Conservation (phyloP, 345 rosid species). For the Brassica incana region DNA sequence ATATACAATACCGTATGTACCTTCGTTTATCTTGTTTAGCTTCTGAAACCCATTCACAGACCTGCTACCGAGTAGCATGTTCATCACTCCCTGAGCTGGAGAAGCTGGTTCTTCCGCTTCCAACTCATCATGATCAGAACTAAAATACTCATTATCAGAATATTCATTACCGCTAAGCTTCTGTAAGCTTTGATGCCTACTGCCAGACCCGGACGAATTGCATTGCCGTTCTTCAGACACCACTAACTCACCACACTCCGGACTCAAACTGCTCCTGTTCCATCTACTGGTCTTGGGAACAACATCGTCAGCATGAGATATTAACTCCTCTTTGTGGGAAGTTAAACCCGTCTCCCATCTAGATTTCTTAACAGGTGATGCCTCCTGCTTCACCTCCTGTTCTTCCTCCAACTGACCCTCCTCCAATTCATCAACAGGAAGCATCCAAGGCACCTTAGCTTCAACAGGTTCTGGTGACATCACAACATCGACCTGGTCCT, state of each 20-base stretch:
- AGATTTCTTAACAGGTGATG: conserved; percentile 48
- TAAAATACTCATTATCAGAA: conserved; percentile 39
- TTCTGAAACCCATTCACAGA: conserved; percentile 65
- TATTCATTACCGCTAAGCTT: conserved; percentile 31
- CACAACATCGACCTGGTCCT: conserved; percentile 14
- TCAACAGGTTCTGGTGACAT: conserved; percentile 25
- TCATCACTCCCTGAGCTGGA: conserved; percentile 38
- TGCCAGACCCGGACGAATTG: conserved; percentile 39
- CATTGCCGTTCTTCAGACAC: conserved; percentile 35
- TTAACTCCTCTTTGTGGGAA: conserved; percentile 30
- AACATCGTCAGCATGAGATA: conserved; percentile 32
- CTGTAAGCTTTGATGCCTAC: conserved; percentile 28
- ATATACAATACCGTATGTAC: conserved; percentile 84
- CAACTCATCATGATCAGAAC: conserved; percentile 26
- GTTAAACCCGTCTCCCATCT: conserved; percentile 66
- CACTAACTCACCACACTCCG: conserved; percentile 50
- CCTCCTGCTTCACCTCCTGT: conserved; percentile 34
- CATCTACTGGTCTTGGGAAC: conserved; percentile 34
- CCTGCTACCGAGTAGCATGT: conserved; percentile 70
- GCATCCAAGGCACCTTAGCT: conserved; percentile 10
- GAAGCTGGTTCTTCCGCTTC: conserved; percentile 40
- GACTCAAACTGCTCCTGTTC: conserved; percentile 37
- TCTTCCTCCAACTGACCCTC: conserved; percentile 47
- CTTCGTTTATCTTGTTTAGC: conserved; percentile 80
- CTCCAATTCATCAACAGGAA: conserved; percentile 33